phyloP scores from a whole-genome alignment of 1,284 basidiomycete species.

The Microbotryum intermedium region DNA sequence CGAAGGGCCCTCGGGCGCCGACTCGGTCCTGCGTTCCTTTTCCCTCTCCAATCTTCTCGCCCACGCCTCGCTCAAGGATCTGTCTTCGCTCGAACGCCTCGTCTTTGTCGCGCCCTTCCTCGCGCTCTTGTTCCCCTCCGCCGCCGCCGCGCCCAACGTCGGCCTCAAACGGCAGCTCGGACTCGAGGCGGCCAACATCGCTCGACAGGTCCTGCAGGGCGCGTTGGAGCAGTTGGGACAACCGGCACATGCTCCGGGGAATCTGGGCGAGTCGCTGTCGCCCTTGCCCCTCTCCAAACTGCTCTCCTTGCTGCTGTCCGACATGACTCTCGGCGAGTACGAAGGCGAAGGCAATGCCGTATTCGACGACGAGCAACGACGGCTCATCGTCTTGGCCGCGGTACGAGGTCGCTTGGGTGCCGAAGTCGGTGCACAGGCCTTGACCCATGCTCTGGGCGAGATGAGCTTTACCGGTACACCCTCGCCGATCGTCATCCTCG shows the following conservation, averaged over 20 bases:
- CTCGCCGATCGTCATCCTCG: constrained; percentile 14
- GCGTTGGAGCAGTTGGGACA: constrained; percentile 24
- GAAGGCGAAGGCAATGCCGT: constrained; percentile 24
- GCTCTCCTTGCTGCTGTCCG: constrained; percentile 65
- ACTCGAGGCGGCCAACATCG: constrained; percentile 22
- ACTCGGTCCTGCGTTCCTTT: constrained; percentile 49
- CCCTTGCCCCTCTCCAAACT: constrained; percentile 65
- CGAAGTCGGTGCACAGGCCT: constrained; percentile 34
- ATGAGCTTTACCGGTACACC: constrained; percentile 20
- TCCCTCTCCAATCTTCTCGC: constrained; percentile 65
- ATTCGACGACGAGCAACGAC: constrained; percentile 32
- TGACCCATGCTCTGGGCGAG: constrained; percentile 36
- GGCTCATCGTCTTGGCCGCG: constrained; percentile 33
- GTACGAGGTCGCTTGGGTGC: constrained; percentile 34
- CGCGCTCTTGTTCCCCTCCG: constrained; percentile 44
- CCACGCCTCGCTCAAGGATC: constrained; percentile 64
- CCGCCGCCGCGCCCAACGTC: constrained; percentile 5
- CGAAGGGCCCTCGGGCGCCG: constrained; percentile 42
- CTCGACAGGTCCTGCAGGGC: constrained; percentile 11
- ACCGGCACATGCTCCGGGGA: constrained; percentile 49
- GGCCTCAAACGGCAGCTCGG: constrained; percentile 20
- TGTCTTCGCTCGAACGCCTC: constrained; percentile 67
- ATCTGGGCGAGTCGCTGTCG: constrained; percentile 60
- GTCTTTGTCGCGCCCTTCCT: constrained; percentile 65
- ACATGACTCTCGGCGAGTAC: constrained; percentile 37